Evolutionary conservation across 495 filamentous ascomycete genomes (phyloP).

Genomic region (Aspergillus indologenus): DNA sequence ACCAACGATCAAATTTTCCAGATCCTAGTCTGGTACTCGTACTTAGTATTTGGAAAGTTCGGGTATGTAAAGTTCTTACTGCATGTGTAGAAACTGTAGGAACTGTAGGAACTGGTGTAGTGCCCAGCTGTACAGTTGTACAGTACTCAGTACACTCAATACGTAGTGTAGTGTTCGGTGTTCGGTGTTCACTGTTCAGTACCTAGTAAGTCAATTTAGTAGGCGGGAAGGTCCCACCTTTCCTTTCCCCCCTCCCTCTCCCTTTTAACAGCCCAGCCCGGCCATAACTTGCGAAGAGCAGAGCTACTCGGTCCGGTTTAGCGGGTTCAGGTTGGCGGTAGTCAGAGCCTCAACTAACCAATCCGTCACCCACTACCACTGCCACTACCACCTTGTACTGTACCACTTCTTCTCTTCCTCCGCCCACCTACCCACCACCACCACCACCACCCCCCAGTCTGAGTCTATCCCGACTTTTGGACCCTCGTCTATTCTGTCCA

Average conservation of each 20-base stretch:
- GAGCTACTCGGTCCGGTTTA: neutral
- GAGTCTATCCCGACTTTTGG: neutral
- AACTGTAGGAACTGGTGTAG: too few species aligned
- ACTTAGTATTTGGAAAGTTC: neutral
- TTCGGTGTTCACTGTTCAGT: too few species aligned
- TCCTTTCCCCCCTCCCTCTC: neutral
- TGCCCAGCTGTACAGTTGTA: neutral
- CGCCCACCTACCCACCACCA: slow-evolving; percentile 2
- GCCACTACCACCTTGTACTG: neutral
- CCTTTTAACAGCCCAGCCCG: neutral
- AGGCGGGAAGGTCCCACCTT: slow-evolving; percentile 16
- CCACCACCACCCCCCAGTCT: neutral
- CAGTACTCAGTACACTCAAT: neutral
- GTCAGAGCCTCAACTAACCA: neutral
- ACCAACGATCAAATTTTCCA: neutral
- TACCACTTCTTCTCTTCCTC: slow-evolving; percentile 6
- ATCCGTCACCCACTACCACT: neutral
- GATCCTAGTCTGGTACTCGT: neutral
- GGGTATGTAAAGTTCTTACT: too few species aligned
- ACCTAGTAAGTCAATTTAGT: too few species aligned
- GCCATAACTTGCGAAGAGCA: neutral
- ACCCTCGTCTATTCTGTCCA: neutral
- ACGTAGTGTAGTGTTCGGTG: too few species aligned
- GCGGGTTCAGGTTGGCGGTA: neutral
- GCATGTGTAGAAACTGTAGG: too few species aligned